Conservation (phyloP, 805 yeast species). For the Yueomyces sp. region DNA sequence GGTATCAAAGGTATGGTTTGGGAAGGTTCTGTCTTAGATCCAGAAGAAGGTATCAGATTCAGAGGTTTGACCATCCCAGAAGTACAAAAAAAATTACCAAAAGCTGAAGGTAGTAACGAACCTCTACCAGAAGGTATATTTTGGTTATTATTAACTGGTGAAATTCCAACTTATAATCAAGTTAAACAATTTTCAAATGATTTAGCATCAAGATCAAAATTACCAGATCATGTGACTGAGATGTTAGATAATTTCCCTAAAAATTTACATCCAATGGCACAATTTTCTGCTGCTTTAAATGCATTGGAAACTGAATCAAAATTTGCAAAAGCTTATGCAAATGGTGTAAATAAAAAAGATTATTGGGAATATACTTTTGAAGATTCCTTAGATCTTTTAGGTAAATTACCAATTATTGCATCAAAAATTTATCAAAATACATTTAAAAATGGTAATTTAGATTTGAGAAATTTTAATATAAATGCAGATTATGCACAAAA, state of each 20-base stretch:
- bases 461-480: constrained; percentile 29
- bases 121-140: constrained; percentile 69
- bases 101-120: constrained; percentile 51
- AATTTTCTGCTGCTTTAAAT: constrained; percentile 69
- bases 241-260: constrained; percentile 63
- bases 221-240: constrained; percentile 68
- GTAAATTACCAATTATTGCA: constrained; percentile 71
- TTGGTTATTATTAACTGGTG: constrained; percentile 76
- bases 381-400: constrained; percentile 67
- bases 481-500: constrained; percentile 54
- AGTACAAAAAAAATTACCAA: constrained; percentile 59
- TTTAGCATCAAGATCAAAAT: constrained; percentile 62
- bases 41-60: constrained; percentile 77
- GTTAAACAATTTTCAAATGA: constrained; percentile 60
- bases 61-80: constrained; percentile 78
- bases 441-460: constrained; percentile 66
- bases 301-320: constrained; percentile 75
- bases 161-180: constrained; percentile 63
- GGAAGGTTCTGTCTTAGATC: constrained; percentile 82
- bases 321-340: constrained; percentile 74
- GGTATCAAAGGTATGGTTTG: constrained; percentile 77
- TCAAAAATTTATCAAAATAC: constrained; percentile 76
- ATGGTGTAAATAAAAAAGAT: constrained; percentile 69
- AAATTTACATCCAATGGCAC: constrained; percentile 80
- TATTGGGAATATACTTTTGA: constrained; percentile 79